A percentile compares a stretch with the other conserved stretches of the same genome.
These are phyloP conservation scores for Blastomyces gilchristii DNA, from an alignment of 2,329 filamentous ascomycete species.

Conservation along the genomic window DNA sequence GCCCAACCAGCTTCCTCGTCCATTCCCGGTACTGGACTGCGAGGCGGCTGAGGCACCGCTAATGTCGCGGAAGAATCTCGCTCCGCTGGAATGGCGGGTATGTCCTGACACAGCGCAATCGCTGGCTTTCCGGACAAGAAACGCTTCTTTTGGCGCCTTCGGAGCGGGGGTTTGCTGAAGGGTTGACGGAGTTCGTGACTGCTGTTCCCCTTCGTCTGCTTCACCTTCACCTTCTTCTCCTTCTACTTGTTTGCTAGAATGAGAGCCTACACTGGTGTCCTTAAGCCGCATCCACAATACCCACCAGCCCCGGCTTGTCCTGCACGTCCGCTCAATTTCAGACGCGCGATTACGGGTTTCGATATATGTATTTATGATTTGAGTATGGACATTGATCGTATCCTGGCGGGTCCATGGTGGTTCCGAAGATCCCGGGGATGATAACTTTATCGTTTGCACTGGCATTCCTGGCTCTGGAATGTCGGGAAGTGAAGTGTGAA, in stretches of 20 bases:
- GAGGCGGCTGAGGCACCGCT: constrained; percentile 27
- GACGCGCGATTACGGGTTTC: constrained; percentile 38
- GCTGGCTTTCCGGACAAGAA: constrained; percentile 37
- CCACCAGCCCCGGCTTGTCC: constrained; percentile 57
- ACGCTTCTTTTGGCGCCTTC: constrained; percentile 30
- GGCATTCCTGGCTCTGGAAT: constrained; percentile 46
- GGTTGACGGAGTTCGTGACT: background rate
- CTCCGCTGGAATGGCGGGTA: constrained; percentile 22
- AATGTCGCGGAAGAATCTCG: constrained; percentile 32
- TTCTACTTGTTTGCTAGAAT: constrained; percentile 3
- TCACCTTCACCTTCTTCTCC: background rate
- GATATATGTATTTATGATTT: constrained; percentile 48
- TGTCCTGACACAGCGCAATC: constrained; percentile 30
- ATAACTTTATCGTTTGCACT: constrained; percentile 13
- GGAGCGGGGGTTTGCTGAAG: background rate
- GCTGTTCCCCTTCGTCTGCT: constrained; percentile 1
- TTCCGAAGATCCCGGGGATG: constrained; percentile 11
- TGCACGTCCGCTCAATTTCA: constrained; percentile 52
- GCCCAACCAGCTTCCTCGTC: constrained; percentile 19
- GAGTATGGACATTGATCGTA: constrained; percentile 51
- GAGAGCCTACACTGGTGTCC: constrained; percentile 1
- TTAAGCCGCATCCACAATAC: constrained; percentile 53
- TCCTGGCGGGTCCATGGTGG: constrained; percentile 45
- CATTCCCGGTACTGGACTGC: constrained; percentile 18
- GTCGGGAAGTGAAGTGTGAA: constrained; percentile 54